These are phyloP conservation scores for Oryza meyeriana DNA, from an alignment of 176 grass and related monocot genomes.

Conservation along the genomic window DNA sequence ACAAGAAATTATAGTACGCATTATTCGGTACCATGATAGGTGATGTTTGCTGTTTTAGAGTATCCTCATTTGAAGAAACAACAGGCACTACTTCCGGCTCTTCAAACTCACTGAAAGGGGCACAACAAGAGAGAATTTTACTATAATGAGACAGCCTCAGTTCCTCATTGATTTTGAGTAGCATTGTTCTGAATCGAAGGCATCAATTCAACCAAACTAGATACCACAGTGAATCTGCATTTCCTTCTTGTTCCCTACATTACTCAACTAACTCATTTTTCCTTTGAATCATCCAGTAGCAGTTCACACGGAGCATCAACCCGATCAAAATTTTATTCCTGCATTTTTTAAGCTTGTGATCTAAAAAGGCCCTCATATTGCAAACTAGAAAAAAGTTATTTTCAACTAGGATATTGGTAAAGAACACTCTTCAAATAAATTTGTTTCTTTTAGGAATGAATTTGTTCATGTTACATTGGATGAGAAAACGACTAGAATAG, in stretches of 20 bases:
- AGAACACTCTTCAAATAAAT: background rate
- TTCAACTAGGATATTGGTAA: constrained; percentile 2
- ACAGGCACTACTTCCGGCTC: constrained; percentile 44
- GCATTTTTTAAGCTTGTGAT: background rate
- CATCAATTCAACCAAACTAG: background rate
- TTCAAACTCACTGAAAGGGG: constrained; percentile 48
- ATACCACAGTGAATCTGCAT: background rate
- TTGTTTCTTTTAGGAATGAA: background rate
- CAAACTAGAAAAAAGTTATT: background rate
- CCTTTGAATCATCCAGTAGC: background rate
- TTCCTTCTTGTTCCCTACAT: constrained; percentile 3
- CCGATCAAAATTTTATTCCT: background rate
- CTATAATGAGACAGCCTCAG: background rate
- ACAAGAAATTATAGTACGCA: constrained; percentile 24
- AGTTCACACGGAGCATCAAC: background rate
- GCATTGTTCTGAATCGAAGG: background rate
- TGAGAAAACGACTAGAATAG: background rate
- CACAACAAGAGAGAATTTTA: constrained; percentile 17
- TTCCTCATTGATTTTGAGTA: background rate
- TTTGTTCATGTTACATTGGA: background rate
- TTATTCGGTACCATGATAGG: background rate
- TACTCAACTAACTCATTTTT: background rate
- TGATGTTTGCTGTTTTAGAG: constrained; percentile 30
- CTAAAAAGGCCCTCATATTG: background rate
- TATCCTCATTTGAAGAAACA: constrained; percentile 40